Base-by-base conservation (phyloP, 176 grass and related monocot genomes). In the Lolium multiflorum region DNA sequence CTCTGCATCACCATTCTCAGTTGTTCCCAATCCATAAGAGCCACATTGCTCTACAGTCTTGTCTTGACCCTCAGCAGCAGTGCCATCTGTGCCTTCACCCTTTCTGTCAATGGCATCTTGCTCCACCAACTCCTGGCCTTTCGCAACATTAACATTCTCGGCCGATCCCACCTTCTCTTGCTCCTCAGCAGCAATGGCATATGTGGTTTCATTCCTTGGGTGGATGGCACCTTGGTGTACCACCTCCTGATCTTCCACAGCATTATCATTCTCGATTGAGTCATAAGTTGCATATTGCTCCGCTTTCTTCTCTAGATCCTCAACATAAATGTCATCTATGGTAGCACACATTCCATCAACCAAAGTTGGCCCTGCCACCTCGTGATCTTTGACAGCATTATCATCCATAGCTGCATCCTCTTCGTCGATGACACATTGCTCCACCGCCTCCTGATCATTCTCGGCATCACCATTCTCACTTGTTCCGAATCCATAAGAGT, bases 41-140 rank as follows among this genome's bases (percentile, higher is more conserved):
- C 8, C 1, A 26, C 47, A 28, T 16, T 75, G 71, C 6, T 47
- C 11, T 46, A 35, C 68, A 59, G 49, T 25, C 55, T 63, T 43
- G 3, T 38, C 25, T 24, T 73, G 35, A 72, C 55, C 79, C 31
- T 76, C 28, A 7, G 22, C 86, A 56, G 70, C 39, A 68, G 56
- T 43, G 41, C 41, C 7, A 43, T 43, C 41, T 43, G 41, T 43
- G 41, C 41, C 41, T 43, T 43, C 41, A 43, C 35, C 35, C 5
- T 11, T 7, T 43, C 38, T 11, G 17, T 11, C 31, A 14, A 39
- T 3, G 7, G 13, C 79, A 16, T 16, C 62, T 68, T 70, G 72
- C 41, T 66, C 51, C 37, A 57, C 7, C 50, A 69, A 24, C 49
- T 59, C 1, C 1, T 18, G 47, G 24, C 37, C 49, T n/a, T 26